These are phyloP conservation scores for Eucalyptus caleyi DNA, from an alignment of 345 rosid species.

Conservation along the genomic window DNA sequence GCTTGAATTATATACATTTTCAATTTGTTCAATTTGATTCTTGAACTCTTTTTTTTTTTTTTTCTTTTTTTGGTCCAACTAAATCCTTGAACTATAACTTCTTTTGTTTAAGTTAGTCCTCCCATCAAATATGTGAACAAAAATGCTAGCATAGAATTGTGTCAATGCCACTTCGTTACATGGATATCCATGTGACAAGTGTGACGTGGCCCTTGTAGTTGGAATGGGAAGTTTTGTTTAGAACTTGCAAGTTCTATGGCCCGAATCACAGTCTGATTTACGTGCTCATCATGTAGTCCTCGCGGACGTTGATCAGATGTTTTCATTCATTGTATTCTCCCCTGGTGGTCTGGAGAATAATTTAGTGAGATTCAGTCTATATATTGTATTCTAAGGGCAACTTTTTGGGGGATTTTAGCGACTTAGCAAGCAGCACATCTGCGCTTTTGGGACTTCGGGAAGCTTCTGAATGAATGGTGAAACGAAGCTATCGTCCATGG, in stretches of 20 bases:
- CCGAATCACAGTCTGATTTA: neutral
- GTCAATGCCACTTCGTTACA: neutral
- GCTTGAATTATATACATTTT: neutral
- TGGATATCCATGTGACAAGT: neutral
- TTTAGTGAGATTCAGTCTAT: neutral
- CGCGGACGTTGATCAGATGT: neutral
- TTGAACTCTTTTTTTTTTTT: no score
- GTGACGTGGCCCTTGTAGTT: neutral
- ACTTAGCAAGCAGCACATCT: neutral
- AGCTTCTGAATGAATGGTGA: neutral
- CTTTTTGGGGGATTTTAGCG: neutral
- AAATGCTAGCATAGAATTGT: neutral
- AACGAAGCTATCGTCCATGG: neutral
- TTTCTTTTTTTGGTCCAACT: neutral
- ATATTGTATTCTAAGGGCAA: neutral
- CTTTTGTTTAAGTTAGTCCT: neutral
- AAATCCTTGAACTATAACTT: neutral
- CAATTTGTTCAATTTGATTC: neutral
- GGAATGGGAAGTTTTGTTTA: neutral
- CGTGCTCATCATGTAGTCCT: neutral
- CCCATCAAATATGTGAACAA: neutral
- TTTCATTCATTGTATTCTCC: no score
- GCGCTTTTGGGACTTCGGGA: neutral
- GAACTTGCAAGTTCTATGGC: neutral
- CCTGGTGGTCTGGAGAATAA: no score